These are phyloP conservation scores for Bolboschoenus planiculmis DNA, from an alignment of 176 grass and related monocot species.

Conservation along the genomic window DNA sequence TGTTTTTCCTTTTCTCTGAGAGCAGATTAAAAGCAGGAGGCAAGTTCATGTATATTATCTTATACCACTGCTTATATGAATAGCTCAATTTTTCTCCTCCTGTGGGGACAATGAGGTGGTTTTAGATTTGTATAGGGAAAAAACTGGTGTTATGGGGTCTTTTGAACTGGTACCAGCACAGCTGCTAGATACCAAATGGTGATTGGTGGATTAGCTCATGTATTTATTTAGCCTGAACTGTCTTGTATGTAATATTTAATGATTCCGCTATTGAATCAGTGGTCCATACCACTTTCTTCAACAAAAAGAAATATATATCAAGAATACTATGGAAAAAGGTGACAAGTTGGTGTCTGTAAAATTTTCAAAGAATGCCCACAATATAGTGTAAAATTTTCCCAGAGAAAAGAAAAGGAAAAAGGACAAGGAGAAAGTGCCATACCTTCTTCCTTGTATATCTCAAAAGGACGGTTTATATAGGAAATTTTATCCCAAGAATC, in stretches of 20 bases:
- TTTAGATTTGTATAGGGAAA: background rate
- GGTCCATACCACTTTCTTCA: background rate
- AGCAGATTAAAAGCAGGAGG: background rate
- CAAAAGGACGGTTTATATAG: conserved; percentile 81
- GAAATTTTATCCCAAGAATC: conserved; percentile 73
- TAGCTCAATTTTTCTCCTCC: background rate
- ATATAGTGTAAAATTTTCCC: background rate
- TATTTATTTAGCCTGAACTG: background rate
- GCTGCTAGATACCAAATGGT: background rate
- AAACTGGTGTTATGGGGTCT: background rate
- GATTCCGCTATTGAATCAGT: background rate
- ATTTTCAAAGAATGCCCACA: background rate
- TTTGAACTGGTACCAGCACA: background rate
- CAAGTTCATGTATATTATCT: background rate
- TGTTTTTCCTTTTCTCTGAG: background rate
- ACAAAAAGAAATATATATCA: background rate
- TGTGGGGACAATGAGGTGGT: background rate
- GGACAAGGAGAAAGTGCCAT: background rate
- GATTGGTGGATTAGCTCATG: background rate
- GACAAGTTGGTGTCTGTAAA: background rate
- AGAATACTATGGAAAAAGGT: background rate
- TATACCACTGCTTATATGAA: background rate
- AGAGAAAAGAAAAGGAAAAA: background rate
- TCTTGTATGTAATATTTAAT: background rate
- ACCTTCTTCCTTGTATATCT: conserved; percentile 69